A percentile compares a stretch with the other conserved stretches of the same genome.
These are phyloP conservation scores for Cladorrhinum sp. DNA, from an alignment of 2,329 filamentous ascomycete genomes.

Conservation along the genomic window DNA sequence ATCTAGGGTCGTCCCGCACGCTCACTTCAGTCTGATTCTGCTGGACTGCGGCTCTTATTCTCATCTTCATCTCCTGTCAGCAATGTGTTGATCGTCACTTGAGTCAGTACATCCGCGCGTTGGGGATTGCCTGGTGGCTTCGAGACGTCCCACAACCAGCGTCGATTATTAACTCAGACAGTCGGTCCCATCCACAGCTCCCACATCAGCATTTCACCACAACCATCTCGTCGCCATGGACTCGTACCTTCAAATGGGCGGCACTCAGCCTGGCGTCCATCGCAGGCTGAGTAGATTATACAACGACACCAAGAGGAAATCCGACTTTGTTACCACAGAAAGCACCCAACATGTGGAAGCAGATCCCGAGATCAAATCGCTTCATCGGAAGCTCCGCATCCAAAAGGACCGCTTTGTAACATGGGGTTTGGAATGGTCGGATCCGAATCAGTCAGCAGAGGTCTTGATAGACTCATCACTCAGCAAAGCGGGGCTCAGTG, in stretches of 20 bases:
- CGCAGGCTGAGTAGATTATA: slow-evolving; percentile 69
- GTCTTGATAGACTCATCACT: slow-evolving; percentile 69
- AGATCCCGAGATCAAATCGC: slow-evolving; percentile 65
- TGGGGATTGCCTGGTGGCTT: neutral
- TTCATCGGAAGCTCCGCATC: slow-evolving; percentile 75
- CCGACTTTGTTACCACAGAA: slow-evolving; percentile 64
- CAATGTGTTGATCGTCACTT: neutral
- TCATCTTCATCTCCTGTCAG: neutral
- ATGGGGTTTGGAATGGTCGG: slow-evolving; percentile 80
- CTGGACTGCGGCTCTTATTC: neutral
- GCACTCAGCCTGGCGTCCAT: slow-evolving; percentile 54
- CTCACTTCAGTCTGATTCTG: neutral
- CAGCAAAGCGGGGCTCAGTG: slow-evolving; percentile 70
- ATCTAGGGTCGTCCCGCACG: too few species aligned
- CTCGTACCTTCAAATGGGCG: slow-evolving; percentile 43
- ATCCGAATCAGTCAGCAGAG: slow-evolving; percentile 54
- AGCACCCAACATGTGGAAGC: slow-evolving; percentile 57
- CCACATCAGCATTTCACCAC: neutral
- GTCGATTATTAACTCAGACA: neutral
- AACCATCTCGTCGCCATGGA: slow-evolving; percentile 21
- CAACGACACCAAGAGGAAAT: slow-evolving; percentile 76
- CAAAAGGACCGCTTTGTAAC: slow-evolving; percentile 76
- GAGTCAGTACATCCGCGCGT: neutral
- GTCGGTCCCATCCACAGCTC: neutral
- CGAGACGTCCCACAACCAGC: too few species aligned